Evolutionary conservation across 2,329 filamentous ascomycete genomes (phyloP), one percentile per base, ranked within the genome.

Genomic region (Paracoccidioides brasiliensis): DNA sequence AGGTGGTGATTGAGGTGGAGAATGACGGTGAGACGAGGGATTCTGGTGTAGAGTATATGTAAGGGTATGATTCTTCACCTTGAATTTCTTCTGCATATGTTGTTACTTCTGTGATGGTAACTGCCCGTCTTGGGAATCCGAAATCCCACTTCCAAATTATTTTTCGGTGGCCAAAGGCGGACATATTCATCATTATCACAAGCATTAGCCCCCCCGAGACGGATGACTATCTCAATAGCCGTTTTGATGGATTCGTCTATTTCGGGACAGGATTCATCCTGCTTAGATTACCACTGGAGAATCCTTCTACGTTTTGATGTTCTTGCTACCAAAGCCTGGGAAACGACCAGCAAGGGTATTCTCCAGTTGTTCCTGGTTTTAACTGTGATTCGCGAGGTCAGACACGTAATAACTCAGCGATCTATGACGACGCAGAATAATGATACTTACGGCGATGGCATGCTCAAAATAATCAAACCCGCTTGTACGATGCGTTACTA

Each of bases 1-100:
- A 63, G 62, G 22, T 40, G 55, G 8, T 44, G 52, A 42, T 62
- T 60, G 35, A 66, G 53, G n/a, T 55, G 53, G 2, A 62, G 40
- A n/a, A 41, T 22, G 32, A 58, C 56, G 14, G 48, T 43, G 28
- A 58, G 50, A 10, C 10, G 32, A 10, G 49, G 22, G 22, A 10
- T 6, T 30, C 15, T n/a, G 5, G 22, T 12, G 7, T 32, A 4
- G 33, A 10, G 22, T 7, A 14, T 10, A 7, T 14, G 37, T n/a
- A 40, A 2, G 37, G 22, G 5, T 30, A 32, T 14, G 15, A 4
- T 32, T 9, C 37, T 40, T 7, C 48, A 12, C 3, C 44, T 8
- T 28, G n/a, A 28, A 35, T 30, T 10, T 8, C 32, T 4, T 37
- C 45, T 3, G 2, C n/a, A 7, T 35, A 2, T 43, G 41, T 41